Base-by-base conservation (phyloP, 345 rosid genomes). In the Sapria himalayana region DNA sequence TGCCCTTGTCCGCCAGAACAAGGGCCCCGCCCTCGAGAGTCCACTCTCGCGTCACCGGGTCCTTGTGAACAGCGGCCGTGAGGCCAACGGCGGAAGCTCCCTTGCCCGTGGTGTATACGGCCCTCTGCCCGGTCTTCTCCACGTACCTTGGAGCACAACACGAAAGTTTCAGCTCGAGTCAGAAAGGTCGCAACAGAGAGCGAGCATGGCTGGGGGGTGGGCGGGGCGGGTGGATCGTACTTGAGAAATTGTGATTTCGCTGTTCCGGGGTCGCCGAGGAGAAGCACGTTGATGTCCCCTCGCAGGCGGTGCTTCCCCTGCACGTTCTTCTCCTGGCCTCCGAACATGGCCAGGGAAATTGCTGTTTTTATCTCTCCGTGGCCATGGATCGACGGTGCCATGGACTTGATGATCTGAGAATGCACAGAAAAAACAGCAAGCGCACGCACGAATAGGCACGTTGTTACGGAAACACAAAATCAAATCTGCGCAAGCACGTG, bases 21-120 rank as follows among this genome's bases (percentile, higher is more conserved):
- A 89, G 98, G 47, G 98, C 95, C 8, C 98, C 98, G 43, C 98
- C 98, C 76, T 89, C 98, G 37, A 89, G 98, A 12, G 98, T 89
- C 98, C 98, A 89, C 66, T 89, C 98, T 52, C 91, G 70, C 37
- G 98, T 89, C 45, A 89, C 91, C 25, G 98, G 98, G 50, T 89
- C 98, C 66, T 89, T 89, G 74, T 89, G 98, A 54, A 89, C 98
- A 22, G 98, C 98, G 52, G 94, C 93, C 21, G 98, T 89, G 19
- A 89, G 77, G 38, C 98, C 95, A 20, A 89, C 86, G 36, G 98
- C 98, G 43, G 98, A 89, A 47, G 95, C 98, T 55, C 98, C 98
- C 62, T 89, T 89, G 17, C 98, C 91, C 46, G 98, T 89, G 17
- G 98, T 89, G 61, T 89, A 89, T 21, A 89, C 95, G 50, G 95